Evolutionary conservation across 805 yeast genomes (phyloP).

Genomic region (Teunomyces kruisii): DNA sequence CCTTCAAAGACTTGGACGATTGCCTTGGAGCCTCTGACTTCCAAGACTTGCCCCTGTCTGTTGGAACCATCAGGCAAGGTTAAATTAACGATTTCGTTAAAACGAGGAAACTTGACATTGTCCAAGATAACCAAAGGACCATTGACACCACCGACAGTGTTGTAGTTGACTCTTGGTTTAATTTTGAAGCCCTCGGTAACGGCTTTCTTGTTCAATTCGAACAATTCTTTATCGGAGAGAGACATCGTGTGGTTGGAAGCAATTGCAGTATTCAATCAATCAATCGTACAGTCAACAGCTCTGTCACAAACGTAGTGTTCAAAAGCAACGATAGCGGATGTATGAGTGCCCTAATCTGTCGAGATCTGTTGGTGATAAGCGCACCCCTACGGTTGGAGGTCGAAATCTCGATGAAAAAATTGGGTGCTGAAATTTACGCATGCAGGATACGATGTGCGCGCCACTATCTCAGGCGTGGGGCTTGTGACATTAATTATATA

Average conservation of each 20-base stretch:
- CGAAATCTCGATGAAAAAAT: conserved; percentile 1
- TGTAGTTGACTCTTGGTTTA: conserved; percentile 88
- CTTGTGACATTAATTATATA: conserved; percentile 13
- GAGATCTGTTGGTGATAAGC: neutral
- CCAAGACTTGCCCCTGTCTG: conserved; percentile 97
- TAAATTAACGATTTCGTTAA: conserved; percentile 93
- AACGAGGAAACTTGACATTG: conserved; percentile 58
- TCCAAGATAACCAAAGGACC: conserved; percentile 88
- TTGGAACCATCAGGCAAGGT: conserved; percentile 93
- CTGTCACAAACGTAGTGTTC: neutral
- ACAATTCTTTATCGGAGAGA: conserved; percentile 44
- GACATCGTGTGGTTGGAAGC: conserved; percentile 20
- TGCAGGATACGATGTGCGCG: neutral
- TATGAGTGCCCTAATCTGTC: neutral
- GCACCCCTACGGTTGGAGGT: neutral
- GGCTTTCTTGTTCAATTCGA: conserved; percentile 85
- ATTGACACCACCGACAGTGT: conserved; percentile 97
- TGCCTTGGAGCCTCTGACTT: conserved; percentile 95
- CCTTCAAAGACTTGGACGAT: conserved; percentile 99
- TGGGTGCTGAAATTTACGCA: neutral
- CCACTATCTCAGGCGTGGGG: neutral
- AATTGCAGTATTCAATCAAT: neutral
- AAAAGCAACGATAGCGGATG: neutral
- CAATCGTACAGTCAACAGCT: neutral
- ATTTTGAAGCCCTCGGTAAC: conserved; percentile 89